These are phyloP conservation scores for Pouteria glomerata DNA, from an alignment of 148 eudicot genomes.

Conservation along the genomic window DNA sequence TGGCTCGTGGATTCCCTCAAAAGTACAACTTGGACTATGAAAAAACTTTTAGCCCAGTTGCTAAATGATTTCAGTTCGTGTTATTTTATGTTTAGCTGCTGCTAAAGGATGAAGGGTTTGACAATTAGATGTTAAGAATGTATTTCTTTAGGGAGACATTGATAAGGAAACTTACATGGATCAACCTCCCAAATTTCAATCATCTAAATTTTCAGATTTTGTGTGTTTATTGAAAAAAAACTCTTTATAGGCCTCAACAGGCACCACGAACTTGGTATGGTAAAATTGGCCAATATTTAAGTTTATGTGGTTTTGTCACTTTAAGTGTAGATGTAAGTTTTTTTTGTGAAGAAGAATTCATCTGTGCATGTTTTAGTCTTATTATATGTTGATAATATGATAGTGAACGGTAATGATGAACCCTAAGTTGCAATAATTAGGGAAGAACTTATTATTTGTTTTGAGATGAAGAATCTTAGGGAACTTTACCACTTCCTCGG, in stretches of 20 bases:
- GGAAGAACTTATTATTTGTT: too few species aligned
- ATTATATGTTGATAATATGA: too few species aligned
- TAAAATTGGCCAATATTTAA: slow-evolving; percentile 5
- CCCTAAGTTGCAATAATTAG: too few species aligned
- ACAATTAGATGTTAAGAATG: slow-evolving; percentile 13
- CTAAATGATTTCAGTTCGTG: slow-evolving; percentile 8
- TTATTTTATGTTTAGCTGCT: slow-evolving; percentile 10
- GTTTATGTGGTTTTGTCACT: not conserved
- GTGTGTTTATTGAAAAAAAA: slow-evolving; percentile 13
- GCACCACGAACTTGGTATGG: slow-evolving; percentile 14
- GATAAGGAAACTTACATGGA: not conserved
- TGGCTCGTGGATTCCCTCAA: slow-evolving; percentile 16
- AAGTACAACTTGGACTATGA: slow-evolving; percentile 13
- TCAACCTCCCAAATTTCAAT: not conserved
- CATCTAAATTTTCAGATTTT: not conserved
- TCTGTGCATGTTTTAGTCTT: not conserved
- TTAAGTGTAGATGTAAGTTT: not conserved
- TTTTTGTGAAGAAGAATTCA: not conserved
- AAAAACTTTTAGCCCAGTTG: slow-evolving; percentile 10
- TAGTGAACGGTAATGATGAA: too few species aligned
- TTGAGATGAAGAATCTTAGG: too few species aligned
- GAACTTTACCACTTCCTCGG: too few species aligned
- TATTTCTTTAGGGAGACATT: slow-evolving; percentile 7
- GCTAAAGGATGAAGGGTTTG: not conserved
- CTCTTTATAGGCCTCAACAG: slow-evolving; percentile 15